These are phyloP conservation scores for Lindgomyces ingoldianus DNA, from an alignment of 495 filamentous ascomycete genomes.

Conservation along the genomic window DNA sequence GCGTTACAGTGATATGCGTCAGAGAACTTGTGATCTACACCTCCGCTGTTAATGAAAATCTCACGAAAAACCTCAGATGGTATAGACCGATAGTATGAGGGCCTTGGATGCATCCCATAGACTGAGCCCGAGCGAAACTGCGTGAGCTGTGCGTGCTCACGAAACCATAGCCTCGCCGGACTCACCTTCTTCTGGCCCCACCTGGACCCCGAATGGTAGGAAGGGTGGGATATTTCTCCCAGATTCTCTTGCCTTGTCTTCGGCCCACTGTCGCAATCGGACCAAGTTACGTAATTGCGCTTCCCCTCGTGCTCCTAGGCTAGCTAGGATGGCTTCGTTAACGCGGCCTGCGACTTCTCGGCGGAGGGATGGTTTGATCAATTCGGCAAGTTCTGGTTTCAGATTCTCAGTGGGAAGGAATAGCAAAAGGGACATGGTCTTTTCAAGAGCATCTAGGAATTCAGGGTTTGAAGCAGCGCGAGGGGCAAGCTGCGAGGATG, in stretches of 20 bases:
- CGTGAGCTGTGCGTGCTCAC: not conserved
- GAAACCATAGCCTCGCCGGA: conserved; percentile 15
- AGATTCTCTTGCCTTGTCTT: conserved; percentile 69
- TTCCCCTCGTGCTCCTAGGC: conserved; percentile 69
- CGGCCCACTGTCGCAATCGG: conserved; percentile 80
- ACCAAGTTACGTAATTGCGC: conserved; percentile 78
- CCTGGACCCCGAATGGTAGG: conserved; percentile 69
- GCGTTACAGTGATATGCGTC: not conserved
- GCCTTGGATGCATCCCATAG: not conserved
- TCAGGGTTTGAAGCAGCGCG: conserved; percentile 77
- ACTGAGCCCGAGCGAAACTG: not conserved
- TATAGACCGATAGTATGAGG: no score
- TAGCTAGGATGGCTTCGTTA: conserved; percentile 80
- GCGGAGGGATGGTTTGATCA: conserved; percentile 81
- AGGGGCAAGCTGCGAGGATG: conserved; percentile 80
- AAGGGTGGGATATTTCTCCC: conserved; percentile 73
- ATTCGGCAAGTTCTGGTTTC: conserved; percentile 68
- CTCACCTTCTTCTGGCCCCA: not conserved
- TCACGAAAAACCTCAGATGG: not conserved
- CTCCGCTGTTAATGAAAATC: not conserved
- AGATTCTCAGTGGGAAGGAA: conserved; percentile 73
- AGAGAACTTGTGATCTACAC: not conserved
- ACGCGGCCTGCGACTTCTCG: conserved; percentile 77
- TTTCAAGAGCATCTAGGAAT: conserved; percentile 85
- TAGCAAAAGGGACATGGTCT: conserved; percentile 88